phyloP scores from a whole-genome alignment of 2,329 filamentous ascomycete genomes.

The Xylogone sp. region DNA sequence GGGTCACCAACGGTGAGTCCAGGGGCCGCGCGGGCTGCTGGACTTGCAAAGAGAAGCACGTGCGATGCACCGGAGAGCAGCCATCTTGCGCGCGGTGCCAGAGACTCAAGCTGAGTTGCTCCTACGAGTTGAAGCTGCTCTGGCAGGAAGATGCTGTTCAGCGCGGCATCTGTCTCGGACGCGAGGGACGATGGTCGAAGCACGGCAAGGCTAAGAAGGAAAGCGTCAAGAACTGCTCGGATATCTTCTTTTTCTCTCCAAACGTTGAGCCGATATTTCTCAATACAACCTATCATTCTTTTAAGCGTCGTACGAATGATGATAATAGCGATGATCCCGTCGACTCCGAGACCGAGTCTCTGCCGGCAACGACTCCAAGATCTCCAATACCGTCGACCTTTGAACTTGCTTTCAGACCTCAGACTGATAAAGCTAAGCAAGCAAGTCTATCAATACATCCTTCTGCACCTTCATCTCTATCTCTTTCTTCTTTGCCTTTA shows the following conservation, averaged over 20 bases:
- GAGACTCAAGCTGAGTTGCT: not conserved
- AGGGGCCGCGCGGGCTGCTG: not conserved
- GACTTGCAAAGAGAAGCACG: slow-evolving; percentile 1
- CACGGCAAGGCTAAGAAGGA: not conserved
- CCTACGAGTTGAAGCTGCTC: not conserved
- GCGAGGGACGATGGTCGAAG: not conserved
- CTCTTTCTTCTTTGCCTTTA: not conserved
- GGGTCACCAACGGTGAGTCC: not conserved
- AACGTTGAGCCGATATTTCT: not conserved
- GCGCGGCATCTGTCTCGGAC: not conserved
- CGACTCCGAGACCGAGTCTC: not conserved
- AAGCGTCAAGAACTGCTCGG: not conserved
- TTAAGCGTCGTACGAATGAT: not conserved
- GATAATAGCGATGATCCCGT: too few relatives aligned
- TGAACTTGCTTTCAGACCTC: too few relatives aligned
- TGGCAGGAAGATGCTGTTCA: slow-evolving; percentile 1
- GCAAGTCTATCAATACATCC: not conserved
- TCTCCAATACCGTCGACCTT: too few relatives aligned
- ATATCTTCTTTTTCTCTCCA: not conserved
- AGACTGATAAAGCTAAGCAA: not conserved
- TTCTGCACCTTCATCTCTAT: too few relatives aligned
- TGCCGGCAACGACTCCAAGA: not conserved
- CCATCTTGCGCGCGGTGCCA: not conserved
- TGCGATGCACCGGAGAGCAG: not conserved
- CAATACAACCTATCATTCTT: not conserved